These are phyloP conservation scores for Aspergillus sp. DNA, from an alignment of 2,329 filamentous ascomycete species.

Conservation along the genomic window DNA sequence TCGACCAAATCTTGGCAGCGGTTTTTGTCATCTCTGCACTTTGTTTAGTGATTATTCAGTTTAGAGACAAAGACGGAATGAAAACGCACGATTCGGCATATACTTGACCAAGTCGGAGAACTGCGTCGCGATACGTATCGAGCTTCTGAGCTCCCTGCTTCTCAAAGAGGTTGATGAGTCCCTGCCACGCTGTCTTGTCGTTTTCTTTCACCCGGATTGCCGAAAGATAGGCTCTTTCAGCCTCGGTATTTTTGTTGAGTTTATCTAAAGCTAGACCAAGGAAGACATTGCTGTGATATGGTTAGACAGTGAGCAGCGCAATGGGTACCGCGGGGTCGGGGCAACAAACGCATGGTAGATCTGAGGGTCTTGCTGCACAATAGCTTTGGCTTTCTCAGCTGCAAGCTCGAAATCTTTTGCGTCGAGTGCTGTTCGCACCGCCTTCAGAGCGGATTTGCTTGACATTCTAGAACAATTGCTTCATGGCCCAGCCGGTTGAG, in stretches of 20 bases:
- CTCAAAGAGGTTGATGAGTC: constrained; percentile 82
- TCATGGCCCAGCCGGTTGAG: constrained; percentile 18
- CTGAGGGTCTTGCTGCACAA: constrained; percentile 71
- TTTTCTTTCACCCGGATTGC: constrained; percentile 71
- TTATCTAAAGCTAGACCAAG: constrained; percentile 83
- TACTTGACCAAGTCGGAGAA: constrained; percentile 72
- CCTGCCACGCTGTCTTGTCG: constrained; percentile 88
- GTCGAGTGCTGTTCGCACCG: constrained; percentile 75
- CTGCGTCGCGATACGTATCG: constrained; percentile 72
- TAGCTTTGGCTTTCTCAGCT: constrained; percentile 65
- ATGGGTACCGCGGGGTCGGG: background rate
- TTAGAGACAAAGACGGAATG: background rate
- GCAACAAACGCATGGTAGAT: constrained; percentile 76
- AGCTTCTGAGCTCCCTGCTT: constrained; percentile 70
- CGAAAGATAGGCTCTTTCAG: constrained; percentile 73
- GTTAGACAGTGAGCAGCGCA: background rate
- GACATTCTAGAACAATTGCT: constrained; percentile 37
- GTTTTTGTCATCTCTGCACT: constrained; percentile 56
- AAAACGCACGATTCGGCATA: constrained; percentile 64
- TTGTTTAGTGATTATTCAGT: constrained; percentile 16
- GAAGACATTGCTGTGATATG: constrained; percentile 69
- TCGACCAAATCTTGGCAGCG: constrained; percentile 68
- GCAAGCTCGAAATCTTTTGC: constrained; percentile 78
- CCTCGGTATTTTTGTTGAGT: constrained; percentile 67
- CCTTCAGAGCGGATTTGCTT: constrained; percentile 75